Conservation (phyloP, 495 filamentous ascomycete genomes). For the Aspergillus asperescens region DNA sequence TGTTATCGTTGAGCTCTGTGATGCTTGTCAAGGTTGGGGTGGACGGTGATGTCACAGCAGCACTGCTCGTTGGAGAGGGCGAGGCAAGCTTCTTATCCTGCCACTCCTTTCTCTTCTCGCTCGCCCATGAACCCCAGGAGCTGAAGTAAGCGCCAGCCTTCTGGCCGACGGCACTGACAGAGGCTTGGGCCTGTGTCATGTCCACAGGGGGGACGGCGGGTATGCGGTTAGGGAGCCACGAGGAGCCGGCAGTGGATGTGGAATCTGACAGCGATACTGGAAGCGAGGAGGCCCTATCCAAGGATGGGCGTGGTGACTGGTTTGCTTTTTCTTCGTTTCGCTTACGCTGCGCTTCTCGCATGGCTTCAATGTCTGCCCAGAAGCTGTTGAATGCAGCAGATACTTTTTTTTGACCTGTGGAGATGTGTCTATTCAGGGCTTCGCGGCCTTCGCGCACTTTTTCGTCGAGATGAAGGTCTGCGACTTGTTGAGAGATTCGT, state of each 20-base stretch:
- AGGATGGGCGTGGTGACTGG: slow-evolving; percentile 33
- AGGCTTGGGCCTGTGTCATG: slow-evolving; percentile 59
- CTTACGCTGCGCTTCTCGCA: slow-evolving; percentile 76
- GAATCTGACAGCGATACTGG: slow-evolving; percentile 20
- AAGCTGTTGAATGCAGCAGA: slow-evolving; percentile 77
- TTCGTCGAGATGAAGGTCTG: slow-evolving; percentile 86
- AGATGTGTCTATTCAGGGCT: slow-evolving; percentile 69
- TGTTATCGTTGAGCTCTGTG: slow-evolving; percentile 28
- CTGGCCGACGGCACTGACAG: slow-evolving; percentile 59
- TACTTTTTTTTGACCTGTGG: slow-evolving; percentile 80
- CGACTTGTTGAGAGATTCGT: slow-evolving; percentile 78
- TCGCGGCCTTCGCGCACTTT: slow-evolving; percentile 71
- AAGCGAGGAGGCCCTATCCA: slow-evolving; percentile 28
- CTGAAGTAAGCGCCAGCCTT: slow-evolving; percentile 84
- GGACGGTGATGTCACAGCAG: slow-evolving; percentile 24
- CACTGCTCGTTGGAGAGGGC: slow-evolving; percentile 17
- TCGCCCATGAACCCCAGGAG: slow-evolving; percentile 93
- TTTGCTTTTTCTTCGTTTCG: slow-evolving; percentile 53
- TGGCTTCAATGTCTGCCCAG: slow-evolving; percentile 81
- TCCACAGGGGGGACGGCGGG: slow-evolving; percentile 45
- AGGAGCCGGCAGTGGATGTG: slow-evolving; percentile 8
- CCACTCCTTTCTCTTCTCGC: slow-evolving; percentile 73
- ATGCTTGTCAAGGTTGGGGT: slow-evolving; percentile 25
- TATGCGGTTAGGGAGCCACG: slow-evolving; percentile 30
- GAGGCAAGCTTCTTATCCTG: slow-evolving; percentile 39